These are phyloP conservation scores for Neopestalotiopsis rosae DNA, from an alignment of 2,329 filamentous ascomycete species.

Conservation along the genomic window DNA sequence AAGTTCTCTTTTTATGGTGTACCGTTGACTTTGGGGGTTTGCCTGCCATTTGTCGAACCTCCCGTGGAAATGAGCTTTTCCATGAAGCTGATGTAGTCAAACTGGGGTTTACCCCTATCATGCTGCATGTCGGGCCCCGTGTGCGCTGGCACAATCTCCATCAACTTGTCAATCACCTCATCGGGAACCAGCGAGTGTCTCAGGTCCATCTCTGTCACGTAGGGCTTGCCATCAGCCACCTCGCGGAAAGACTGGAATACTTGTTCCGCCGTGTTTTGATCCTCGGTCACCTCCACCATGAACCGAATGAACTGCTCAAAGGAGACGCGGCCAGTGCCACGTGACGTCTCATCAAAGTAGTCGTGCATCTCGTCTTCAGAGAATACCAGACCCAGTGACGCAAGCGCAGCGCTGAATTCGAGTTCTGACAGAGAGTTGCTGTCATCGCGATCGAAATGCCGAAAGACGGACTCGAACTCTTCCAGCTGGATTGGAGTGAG, in stretches of 20 bases:
- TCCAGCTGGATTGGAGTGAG: slow-evolving; percentile 97
- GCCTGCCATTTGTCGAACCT: slow-evolving; percentile 34
- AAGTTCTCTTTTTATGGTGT: slow-evolving; percentile 21
- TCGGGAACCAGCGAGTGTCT: slow-evolving; percentile 94
- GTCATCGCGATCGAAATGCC: slow-evolving; percentile 94
- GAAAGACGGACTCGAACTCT: slow-evolving; percentile 97
- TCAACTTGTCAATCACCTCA: slow-evolving; percentile 92
- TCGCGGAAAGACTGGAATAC: slow-evolving; percentile 98
- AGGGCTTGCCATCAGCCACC: slow-evolving; percentile 97
- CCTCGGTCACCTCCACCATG: slow-evolving; percentile 99
- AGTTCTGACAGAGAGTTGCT: slow-evolving; percentile 90
- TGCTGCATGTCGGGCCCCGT: slow-evolving; percentile 84
- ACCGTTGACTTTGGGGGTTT: slow-evolving; percentile 36
- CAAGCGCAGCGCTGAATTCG: slow-evolving; percentile 93
- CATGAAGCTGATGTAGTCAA: slow-evolving; percentile 98
- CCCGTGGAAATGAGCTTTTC: slow-evolving; percentile 70
- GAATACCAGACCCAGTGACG: slow-evolving; percentile 94
- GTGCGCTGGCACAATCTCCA: slow-evolving; percentile 85
- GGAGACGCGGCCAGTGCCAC: slow-evolving; percentile 78
- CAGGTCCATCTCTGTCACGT: slow-evolving; percentile 97
- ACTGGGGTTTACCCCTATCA: slow-evolving; percentile 85
- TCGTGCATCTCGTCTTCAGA: slow-evolving; percentile 98
- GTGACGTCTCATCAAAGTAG: slow-evolving; percentile 87
- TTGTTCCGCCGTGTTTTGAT: slow-evolving; percentile 98
- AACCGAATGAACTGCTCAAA: slow-evolving; percentile 99